Evolutionary conservation across 495 filamentous ascomycete species (phyloP).

Genomic region (Penicillium waksmanii): DNA sequence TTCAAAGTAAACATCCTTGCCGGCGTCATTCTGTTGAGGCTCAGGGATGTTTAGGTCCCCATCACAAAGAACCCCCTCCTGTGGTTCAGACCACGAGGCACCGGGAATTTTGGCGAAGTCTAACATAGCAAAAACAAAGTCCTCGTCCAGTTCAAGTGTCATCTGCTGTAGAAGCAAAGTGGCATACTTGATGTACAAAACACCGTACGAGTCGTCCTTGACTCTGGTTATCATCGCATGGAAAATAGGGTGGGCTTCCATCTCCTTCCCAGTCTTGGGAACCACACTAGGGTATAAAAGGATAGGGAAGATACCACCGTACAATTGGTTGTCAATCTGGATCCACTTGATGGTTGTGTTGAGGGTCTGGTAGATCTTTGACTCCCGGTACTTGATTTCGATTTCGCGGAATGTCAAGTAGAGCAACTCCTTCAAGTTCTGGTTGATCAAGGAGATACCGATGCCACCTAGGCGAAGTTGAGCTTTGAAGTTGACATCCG

Average conservation of each 20-base stretch:
- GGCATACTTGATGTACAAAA: slow-evolving; percentile 97
- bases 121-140: slow-evolving; percentile 93
- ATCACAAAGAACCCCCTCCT: slow-evolving; percentile 84
- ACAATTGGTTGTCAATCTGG: slow-evolving; percentile 98
- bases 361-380: slow-evolving; percentile 87
- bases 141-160: slow-evolving; percentile 96
- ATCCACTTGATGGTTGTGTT: slow-evolving; percentile 95
- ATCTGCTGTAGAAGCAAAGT: slow-evolving; percentile 94
- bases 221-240: slow-evolving; percentile 90
- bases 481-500: slow-evolving; percentile 83
- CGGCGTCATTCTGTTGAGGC: slow-evolving; percentile 78
- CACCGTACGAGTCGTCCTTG: slow-evolving; percentile 97
- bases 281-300: slow-evolving; percentile 98
- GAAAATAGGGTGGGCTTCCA: slow-evolving; percentile 93
- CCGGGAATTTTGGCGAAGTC: slow-evolving; percentile 96
- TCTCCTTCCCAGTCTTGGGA: slow-evolving; percentile 95
- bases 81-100: slow-evolving; percentile 83
- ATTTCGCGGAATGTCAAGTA: slow-evolving; percentile 95
- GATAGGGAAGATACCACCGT: slow-evolving; percentile 97
- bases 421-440: slow-evolving; percentile 86
- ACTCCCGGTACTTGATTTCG: slow-evolving; percentile 88
- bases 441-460: slow-evolving; percentile 91
- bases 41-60: slow-evolving; percentile 90
- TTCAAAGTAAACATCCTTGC: slow-evolving; percentile 96
- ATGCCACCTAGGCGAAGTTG: slow-evolving; percentile 87